These are phyloP conservation scores for Heracleum sosnowskyi DNA, from an alignment of 129 eudicot genomes.

Conservation along the genomic window DNA sequence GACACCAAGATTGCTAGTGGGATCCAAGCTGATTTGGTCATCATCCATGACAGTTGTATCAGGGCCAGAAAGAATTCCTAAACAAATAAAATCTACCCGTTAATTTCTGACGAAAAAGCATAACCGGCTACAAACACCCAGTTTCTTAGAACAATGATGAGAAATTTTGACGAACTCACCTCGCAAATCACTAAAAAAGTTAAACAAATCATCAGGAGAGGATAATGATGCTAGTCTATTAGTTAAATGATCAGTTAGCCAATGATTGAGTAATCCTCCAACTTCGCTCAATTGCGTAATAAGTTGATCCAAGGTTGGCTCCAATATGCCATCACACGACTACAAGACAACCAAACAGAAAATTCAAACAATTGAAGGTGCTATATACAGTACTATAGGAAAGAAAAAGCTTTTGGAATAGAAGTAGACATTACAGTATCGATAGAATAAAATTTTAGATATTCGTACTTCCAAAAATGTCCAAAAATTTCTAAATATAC, in stretches of 20 bases:
- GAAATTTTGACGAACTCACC: constrained; percentile 34
- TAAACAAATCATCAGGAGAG: constrained; percentile 89
- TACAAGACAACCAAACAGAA: constrained; percentile 21
- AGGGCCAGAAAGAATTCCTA: constrained; percentile 73
- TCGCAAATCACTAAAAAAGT: constrained; percentile 70
- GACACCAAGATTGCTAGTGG: constrained; percentile 75
- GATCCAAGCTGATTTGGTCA: constrained; percentile 85
- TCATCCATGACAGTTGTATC: constrained; percentile 76
- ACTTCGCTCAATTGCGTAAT: constrained; percentile 50
- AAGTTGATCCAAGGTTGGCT: constrained; percentile 79
- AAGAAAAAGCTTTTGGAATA: too few relatives aligned
- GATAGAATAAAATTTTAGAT: too few relatives aligned
- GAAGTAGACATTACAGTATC: too few relatives aligned
- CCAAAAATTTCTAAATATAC: too few relatives aligned
- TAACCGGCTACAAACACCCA: neutral
- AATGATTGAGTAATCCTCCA: constrained; percentile 47
- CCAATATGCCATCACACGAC: constrained; percentile 78
- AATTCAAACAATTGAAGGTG: neutral
- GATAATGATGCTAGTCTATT: constrained; percentile 51
- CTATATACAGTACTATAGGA: too few relatives aligned
- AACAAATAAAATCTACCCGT: neutral
- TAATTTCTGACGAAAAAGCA: neutral
- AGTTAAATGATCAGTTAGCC: constrained; percentile 62
- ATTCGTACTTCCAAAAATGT: too few relatives aligned
- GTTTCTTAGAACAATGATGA: neutral